Conservation (phyloP, 2,329 filamentous ascomycete species). For the Sclerotinia glacialis region DNA sequence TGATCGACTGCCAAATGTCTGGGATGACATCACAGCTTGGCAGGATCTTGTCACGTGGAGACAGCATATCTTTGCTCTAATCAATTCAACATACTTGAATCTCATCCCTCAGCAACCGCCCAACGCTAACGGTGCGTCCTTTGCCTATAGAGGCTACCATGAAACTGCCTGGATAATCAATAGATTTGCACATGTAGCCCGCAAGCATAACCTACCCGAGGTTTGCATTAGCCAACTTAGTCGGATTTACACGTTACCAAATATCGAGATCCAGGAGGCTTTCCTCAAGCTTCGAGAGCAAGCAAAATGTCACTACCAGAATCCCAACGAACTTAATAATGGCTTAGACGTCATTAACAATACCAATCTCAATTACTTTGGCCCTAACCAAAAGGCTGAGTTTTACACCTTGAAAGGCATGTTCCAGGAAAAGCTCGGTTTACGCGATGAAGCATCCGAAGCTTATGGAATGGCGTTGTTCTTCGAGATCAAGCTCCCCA, state of each 20-base stretch:
- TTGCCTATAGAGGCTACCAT: conserved; percentile 94
- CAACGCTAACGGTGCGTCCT: conserved; percentile 85
- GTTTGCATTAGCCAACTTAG: conserved; percentile 97
- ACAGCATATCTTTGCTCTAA: conserved; percentile 96
- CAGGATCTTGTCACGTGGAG: conserved; percentile 99
- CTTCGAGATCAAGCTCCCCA: conserved; percentile 91
- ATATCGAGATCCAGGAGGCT: conserved; percentile 98
- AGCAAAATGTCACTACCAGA: conserved; percentile 98
- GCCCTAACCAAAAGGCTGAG: conserved; percentile 91
- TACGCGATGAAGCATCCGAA: conserved; percentile 87
- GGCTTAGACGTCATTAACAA: conserved; percentile 99
- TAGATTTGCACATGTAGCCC: conserved; percentile 92
- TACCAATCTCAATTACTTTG: conserved; percentile 98
- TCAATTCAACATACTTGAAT: conserved; percentile 89
- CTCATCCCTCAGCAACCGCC: conserved; percentile 77
- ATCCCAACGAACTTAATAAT: conserved; percentile 84
- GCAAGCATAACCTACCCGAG: conserved; percentile 93
- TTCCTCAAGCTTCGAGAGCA: conserved; percentile 99
- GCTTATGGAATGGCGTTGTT: conserved; percentile 94
- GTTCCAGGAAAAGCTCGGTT: conserved; percentile 92
- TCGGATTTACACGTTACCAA: conserved; percentile 96
- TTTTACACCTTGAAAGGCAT: conserved; percentile 99
- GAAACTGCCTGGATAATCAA: conserved; percentile 99
- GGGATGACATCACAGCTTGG: conserved; percentile 99
- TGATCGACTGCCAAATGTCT: conserved; percentile 91